Evolutionary conservation across 2,329 filamentous ascomycete genomes (phyloP).

Genomic region (Trichoderma semiorbis): DNA sequence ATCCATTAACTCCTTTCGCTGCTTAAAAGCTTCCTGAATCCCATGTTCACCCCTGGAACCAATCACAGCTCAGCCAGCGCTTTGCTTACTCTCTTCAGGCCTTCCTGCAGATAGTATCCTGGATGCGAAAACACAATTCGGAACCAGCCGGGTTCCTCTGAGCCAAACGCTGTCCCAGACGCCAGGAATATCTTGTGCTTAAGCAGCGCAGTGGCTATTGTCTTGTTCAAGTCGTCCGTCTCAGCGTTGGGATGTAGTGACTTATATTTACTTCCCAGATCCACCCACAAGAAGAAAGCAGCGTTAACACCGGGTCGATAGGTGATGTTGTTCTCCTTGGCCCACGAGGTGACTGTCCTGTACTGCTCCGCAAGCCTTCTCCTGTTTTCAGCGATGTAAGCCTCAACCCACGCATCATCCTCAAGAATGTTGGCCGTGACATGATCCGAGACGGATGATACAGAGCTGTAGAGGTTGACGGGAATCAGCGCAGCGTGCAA

Average conservation of each 20-base stretch:
- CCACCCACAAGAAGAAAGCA: constrained; percentile 53
- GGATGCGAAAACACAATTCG: constrained; percentile 38
- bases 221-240: constrained; percentile 23
- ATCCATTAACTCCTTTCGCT: neutral
- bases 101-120: constrained; percentile 27
- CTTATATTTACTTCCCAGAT: constrained; percentile 37
- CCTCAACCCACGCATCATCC: constrained; percentile 40
- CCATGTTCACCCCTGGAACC: neutral
- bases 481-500: constrained; percentile 38
- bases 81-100: constrained; percentile 17
- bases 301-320: constrained; percentile 48
- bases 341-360: constrained; percentile 33
- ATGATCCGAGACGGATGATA: constrained; percentile 42
- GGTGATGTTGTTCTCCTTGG: constrained; percentile 38
- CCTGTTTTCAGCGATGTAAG: constrained; percentile 43
- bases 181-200: constrained; percentile 34
- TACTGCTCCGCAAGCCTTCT: constrained; percentile 39
- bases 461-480: constrained; percentile 41
- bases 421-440: constrained; percentile 40
- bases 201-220: constrained; percentile 29
- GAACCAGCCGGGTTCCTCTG: constrained; percentile 37
- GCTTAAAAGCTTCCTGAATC: neutral
- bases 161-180: constrained; percentile 34
- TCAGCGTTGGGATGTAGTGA: constrained; percentile 21
- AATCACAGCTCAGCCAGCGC: neutral